Evolutionary conservation across 2,329 filamentous ascomycete species (phyloP), one percentile per base, ranked within the genome.

Genomic region (Xylaria hypoxylon): DNA sequence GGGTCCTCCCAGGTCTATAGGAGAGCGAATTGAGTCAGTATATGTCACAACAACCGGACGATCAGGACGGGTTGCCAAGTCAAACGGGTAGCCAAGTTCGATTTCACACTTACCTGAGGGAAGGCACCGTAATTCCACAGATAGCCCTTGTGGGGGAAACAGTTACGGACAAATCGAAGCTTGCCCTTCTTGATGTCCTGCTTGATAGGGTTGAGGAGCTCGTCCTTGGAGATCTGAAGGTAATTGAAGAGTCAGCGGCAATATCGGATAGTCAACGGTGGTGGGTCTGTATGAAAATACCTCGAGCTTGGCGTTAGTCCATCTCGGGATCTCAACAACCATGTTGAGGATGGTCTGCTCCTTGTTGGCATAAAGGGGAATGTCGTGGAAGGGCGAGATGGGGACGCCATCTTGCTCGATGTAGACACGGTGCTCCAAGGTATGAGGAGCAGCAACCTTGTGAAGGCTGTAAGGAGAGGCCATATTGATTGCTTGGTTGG

Each of bases 91-190:
- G 42, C 28, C 48, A 48, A 55, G 51, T 53, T 48, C 26, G 69
- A 64, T 56, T 64, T 65, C 67, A 64, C 69, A 60, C 62, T 79
- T 87, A 96, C 93, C 87, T 96, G 93, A 77, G 96, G 96, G 90
- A 99, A 98, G 83, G 94, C 94, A 85, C 96, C 96, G 85, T 99
- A 99, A 90, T 99, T 99, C 96, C 96, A 99, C 77, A 99, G 93
- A 85, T 99, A 99, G 74, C 96, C 96, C 90, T 99, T 98, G 92
- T 99, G 96, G 77, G 96, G 96, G 89, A 99, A 99, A 91, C 96
- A 99, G 91, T 99, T 99, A 85, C 96, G 94, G 81, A 99, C 96
- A 81, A 91, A 99, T 79, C 96, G 93, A 78, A 98, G 94, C 89
- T 97, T 98, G 89, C 95, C 96, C 89, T 99, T 98, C 92, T 99